These are phyloP conservation scores for Cladophialophora yegresii DNA, from an alignment of 2,329 filamentous ascomycete species.

Conservation along the genomic window DNA sequence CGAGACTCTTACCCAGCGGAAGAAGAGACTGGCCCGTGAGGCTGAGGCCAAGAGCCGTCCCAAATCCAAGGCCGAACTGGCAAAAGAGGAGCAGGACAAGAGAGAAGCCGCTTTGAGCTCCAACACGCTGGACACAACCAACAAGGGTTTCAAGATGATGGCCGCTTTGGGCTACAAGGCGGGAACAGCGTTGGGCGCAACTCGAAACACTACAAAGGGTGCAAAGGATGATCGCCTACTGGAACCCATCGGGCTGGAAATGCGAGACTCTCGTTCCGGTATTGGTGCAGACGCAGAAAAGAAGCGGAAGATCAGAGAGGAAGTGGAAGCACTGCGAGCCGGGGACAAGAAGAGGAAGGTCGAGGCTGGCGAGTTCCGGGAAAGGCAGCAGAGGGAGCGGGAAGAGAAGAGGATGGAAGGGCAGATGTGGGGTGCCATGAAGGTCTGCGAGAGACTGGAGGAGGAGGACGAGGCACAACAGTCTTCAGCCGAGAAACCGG, in stretches of 20 bases:
- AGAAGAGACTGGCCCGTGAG: slow-evolving; percentile 61
- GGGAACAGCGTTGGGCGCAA: slow-evolving; percentile 71
- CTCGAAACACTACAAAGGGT: slow-evolving; percentile 43
- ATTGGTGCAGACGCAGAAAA: slow-evolving; percentile 82
- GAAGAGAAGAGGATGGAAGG: slow-evolving; percentile 69
- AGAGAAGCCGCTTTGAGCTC: slow-evolving; percentile 75
- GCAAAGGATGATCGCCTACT: slow-evolving; percentile 48
- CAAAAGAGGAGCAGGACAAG: slow-evolving; percentile 68
- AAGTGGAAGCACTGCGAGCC: slow-evolving; percentile 54
- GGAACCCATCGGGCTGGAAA: slow-evolving; percentile 73
- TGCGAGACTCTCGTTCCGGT: slow-evolving; percentile 79
- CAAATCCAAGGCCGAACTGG: slow-evolving; percentile 81
- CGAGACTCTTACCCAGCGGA: slow-evolving; percentile 65
- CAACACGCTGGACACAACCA: slow-evolving; percentile 67
- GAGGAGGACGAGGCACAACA: slow-evolving; percentile 38
- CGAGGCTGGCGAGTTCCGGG: slow-evolving; percentile 71
- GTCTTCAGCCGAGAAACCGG: slow-evolving; percentile 19
- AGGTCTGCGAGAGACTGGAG: slow-evolving; percentile 75
- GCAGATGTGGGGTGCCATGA: slow-evolving; percentile 75
- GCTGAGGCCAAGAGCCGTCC: slow-evolving; percentile 61
- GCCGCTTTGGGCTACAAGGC: slow-evolving; percentile 86
- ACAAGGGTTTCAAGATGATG: slow-evolving; percentile 96
- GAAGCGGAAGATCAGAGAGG: slow-evolving; percentile 73
- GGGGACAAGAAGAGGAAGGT: slow-evolving; percentile 63
- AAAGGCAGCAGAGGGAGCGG: slow-evolving; percentile 68